Evolutionary conservation across 2,329 filamentous ascomycete species (phyloP).

Genomic region (Exserohilum rostratum): DNA sequence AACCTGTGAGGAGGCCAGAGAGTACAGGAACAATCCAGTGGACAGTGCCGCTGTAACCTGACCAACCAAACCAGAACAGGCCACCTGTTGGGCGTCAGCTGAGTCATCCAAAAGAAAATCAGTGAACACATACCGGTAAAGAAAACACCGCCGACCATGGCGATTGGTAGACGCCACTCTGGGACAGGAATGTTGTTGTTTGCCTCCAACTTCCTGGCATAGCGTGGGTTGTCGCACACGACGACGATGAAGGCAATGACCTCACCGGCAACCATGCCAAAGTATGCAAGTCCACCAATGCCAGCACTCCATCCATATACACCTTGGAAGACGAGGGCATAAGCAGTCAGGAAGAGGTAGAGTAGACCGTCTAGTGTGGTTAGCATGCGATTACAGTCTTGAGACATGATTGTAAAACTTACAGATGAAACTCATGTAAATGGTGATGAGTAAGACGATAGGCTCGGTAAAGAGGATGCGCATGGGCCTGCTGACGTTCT

Average conservation of each 20-base stretch:
- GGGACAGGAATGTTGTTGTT: slow-evolving; percentile 60
- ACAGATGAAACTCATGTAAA: slow-evolving; percentile 54
- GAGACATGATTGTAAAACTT: slow-evolving; percentile 9
- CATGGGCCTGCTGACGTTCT: slow-evolving; percentile 60
- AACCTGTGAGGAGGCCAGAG: slow-evolving; percentile 61
- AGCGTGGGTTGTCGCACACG: slow-evolving; percentile 67
- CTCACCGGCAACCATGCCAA: slow-evolving; percentile 80
- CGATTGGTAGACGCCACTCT: slow-evolving; percentile 63
- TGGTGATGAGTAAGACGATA: slow-evolving; percentile 55
- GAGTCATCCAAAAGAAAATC: not conserved
- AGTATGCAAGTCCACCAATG: slow-evolving; percentile 77
- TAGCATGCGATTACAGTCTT: not conserved
- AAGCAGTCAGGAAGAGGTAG: slow-evolving; percentile 82
- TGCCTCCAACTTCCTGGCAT: slow-evolving; percentile 57
- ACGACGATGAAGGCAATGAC: slow-evolving; percentile 70
- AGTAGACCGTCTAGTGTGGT: slow-evolving; percentile 70
- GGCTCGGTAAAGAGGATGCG: slow-evolving; percentile 58
- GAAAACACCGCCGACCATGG: slow-evolving; percentile 58
- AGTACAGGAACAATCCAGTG: slow-evolving; percentile 51
- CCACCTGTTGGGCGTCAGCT: slow-evolving; percentile 20
- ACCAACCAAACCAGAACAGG: slow-evolving; percentile 51
- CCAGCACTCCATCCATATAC: slow-evolving; percentile 74
- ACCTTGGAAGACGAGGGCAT: slow-evolving; percentile 76
- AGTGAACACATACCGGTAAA: slow-evolving; percentile 34
- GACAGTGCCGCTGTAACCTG: slow-evolving; percentile 51